Evolutionary conservation across 2,329 filamentous ascomycete genomes (phyloP), one percentile per base, ranked within the genome.

Genomic region (Myrmaecium sp.): DNA sequence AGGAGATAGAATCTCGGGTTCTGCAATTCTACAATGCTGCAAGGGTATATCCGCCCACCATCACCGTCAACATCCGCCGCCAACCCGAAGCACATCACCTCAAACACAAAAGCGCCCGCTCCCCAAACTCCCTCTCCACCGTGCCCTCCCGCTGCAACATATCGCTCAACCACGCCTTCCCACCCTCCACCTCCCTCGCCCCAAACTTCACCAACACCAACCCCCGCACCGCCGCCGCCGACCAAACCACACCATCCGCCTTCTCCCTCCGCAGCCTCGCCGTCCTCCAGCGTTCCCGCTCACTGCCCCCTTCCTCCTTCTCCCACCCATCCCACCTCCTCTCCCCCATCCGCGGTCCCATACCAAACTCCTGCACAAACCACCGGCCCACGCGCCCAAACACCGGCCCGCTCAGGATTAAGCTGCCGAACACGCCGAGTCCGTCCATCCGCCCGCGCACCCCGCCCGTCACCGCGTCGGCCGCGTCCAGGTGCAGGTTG

Each of bases 171-270:
- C 84, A 95, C 24, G 66, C 57, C 37, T 79, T 69, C 4, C 75
- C 83, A 14, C 74, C 76, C 48, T 95, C 83, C 14, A 93, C 75
- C 23, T 74, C 75, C 29, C 62, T 64, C 2, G 84, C 80, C 2
- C 80, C 82, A 47, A 95, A 91, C 49, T 95, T 95, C 38, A 95
- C 76, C 14, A 94, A 64, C 3, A 89, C 75, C 43, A 86, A 93
- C 4, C 81, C 46, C n/a, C 49, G 34, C 10, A 52, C 44, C 27
- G 45, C 44, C 3, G 49, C 49, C 7, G 48, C 47, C 29, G 48
- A 52, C 49, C 49, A 53, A 5, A 52, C 35, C 16, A 52, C 26
- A 5, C 43, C 43, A 27, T 50, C 44, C 1, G 6, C 24, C 11
- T 33, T 62, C 47, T 89, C 78, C 43, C 61, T 57, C 29, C 50